Conservation (phyloP, 352 stramenopile genomes). For the Aphanomyces cochlioides region DNA sequence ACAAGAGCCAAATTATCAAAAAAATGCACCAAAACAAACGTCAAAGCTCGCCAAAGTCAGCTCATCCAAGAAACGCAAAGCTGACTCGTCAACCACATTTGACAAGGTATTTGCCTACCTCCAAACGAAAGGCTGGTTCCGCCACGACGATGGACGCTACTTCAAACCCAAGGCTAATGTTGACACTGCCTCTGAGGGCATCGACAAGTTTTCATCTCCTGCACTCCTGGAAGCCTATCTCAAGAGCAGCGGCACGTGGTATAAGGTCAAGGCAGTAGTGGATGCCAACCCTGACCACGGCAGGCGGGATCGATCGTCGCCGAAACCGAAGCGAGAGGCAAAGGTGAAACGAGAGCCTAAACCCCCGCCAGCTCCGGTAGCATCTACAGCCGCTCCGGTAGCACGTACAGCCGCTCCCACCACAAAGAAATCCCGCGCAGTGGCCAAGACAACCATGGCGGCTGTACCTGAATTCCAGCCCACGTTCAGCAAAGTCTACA, state of each 20-base stretch:
- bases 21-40: not conserved
- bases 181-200: not conserved
- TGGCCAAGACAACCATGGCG: not conserved
- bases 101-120: constrained; percentile 9
- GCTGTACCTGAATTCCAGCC: constrained; percentile 9
- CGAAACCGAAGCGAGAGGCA: not conserved
- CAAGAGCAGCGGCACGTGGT: not conserved
- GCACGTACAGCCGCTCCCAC: not conserved
- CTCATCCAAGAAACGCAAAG: not conserved
- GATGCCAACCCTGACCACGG: not conserved
- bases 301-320: not conserved
- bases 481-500: constrained; percentile 21
- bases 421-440: not conserved
- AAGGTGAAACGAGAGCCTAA: not conserved
- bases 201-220: not conserved
- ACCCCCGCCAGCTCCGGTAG: not conserved
- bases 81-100: not conserved
- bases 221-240: not conserved
- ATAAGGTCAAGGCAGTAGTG: not conserved
- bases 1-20: not conserved
- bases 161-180: constrained; percentile 11
- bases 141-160: not conserved
- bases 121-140: constrained; percentile 13
- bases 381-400: not conserved
- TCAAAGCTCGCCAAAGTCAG: not conserved